Conservation (phyloP, 2,329 filamentous ascomycete species). For the Talaromyces pinophilus region DNA sequence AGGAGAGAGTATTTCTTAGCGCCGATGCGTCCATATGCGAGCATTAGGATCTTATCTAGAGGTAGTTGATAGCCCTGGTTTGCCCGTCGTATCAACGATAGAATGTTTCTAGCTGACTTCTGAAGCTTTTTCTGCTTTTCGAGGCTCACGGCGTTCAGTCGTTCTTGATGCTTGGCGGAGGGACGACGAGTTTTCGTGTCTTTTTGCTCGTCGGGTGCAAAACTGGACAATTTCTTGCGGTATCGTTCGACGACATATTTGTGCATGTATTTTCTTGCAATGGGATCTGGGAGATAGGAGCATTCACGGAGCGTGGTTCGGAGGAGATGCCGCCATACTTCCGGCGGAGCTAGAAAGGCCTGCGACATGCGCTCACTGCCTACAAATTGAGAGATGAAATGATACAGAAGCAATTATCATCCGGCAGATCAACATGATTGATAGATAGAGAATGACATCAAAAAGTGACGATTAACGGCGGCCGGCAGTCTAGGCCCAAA, state of each 20-base stretch:
- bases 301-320: conserved; percentile 60
- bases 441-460: background rate
- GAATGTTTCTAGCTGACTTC: conserved; percentile 36
- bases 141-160: conserved; percentile 20
- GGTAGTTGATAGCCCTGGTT: conserved; percentile 57
- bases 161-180: background rate
- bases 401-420: background rate
- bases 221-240: conserved; percentile 34
- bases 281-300: conserved; percentile 61
- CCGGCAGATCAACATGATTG: background rate
- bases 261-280: conserved; percentile 54
- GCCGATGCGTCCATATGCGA: conserved; percentile 61
- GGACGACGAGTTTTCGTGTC: background rate
- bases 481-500: conserved; percentile 31
- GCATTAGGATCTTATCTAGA: conserved; percentile 54
- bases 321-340: conserved; percentile 50
- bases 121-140: conserved; percentile 28
- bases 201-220: background rate
- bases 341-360: conserved; percentile 30
- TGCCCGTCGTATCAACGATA: conserved; percentile 53
- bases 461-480: conserved; percentile 16
- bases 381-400: background rate
- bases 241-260: conserved; percentile 53
- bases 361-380: conserved; percentile 24
- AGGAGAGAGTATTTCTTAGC: conserved; percentile 54